A percentile compares a stretch with the other conserved stretches of the same genome.
Evolutionary conservation across 495 filamentous ascomycete genomes (phyloP).

Genomic region (Apodospora peruviana): DNA sequence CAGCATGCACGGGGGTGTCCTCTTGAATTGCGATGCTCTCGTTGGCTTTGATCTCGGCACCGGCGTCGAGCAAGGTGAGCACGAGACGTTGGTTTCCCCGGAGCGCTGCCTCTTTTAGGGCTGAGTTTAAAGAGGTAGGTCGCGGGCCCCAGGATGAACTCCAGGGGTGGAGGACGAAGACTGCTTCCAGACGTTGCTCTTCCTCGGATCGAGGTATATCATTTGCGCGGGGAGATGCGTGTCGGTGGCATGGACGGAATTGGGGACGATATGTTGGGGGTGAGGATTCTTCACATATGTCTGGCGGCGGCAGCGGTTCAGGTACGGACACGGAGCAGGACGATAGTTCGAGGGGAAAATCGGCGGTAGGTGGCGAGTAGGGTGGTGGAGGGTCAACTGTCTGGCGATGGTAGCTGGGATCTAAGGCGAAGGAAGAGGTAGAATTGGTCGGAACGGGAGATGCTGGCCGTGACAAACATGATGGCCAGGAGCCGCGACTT

Average conservation of each 20-base stretch:
- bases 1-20: constrained; percentile 3
- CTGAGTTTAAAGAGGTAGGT: background rate
- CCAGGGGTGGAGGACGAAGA: background rate
- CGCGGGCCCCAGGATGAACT: background rate
- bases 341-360: no score
- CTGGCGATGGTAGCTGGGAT: no score
- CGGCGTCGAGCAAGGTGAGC: constrained; percentile 1
- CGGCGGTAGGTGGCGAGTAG: background rate
- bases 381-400: background rate
- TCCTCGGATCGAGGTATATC: background rate
- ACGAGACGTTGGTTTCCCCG: constrained; percentile 1
- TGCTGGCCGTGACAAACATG: background rate
- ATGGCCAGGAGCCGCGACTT: no score
- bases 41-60: constrained; percentile 5
- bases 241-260: background rate
- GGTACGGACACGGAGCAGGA: no score
- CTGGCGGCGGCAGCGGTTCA: no score
- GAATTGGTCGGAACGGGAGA: background rate
- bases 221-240: background rate
- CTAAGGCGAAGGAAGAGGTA: no score
- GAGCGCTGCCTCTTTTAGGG: background rate
- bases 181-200: background rate
- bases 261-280: background rate
- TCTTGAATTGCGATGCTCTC: background rate
- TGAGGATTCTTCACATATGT: background rate